These are phyloP conservation scores for Graphilbum ipis-grandicollis DNA, from an alignment of 2,329 filamentous ascomycete genomes.

Conservation along the genomic window DNA sequence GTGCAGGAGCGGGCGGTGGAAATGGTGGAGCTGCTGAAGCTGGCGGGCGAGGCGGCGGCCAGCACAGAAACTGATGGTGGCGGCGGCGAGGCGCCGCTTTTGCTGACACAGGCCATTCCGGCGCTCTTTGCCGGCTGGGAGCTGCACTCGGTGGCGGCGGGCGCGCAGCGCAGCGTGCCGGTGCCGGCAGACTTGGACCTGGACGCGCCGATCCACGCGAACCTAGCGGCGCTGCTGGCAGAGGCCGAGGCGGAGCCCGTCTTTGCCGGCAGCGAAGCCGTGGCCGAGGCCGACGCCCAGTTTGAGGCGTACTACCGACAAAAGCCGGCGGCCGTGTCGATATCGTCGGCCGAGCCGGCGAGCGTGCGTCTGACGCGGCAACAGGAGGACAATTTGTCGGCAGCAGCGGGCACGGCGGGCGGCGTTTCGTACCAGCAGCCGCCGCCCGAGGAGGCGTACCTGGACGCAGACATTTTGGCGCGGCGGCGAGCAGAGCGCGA, in stretches of 20 bases:
- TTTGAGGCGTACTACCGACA: slow-evolving; percentile 53
- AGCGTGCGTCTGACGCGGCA: slow-evolving; percentile 32
- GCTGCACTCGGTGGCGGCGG: slow-evolving; percentile 73
- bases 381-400: slow-evolving; percentile 25
- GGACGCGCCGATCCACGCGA: slow-evolving; percentile 64
- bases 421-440: slow-evolving; percentile 18
- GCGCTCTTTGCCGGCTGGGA: slow-evolving; percentile 70
- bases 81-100: slow-evolving; percentile 43
- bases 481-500: slow-evolving; percentile 57
- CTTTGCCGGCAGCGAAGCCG: slow-evolving; percentile 32
- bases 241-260: slow-evolving; percentile 27
- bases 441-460: slow-evolving; percentile 41
- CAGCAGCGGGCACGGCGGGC: slow-evolving; percentile 6
- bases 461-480: slow-evolving; percentile 58
- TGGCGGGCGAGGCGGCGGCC: slow-evolving; percentile 66
- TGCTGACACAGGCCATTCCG: slow-evolving; percentile 82
- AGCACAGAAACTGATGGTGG: slow-evolving; percentile 43
- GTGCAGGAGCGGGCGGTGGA: slow-evolving; percentile 91
- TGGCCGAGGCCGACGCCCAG: slow-evolving; percentile 28
- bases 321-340: slow-evolving; percentile 29
- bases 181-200: slow-evolving; percentile 60
- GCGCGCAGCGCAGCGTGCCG: slow-evolving; percentile 75
- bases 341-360: slow-evolving; percentile 35
- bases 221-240: slow-evolving; percentile 51
- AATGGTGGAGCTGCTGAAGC: slow-evolving; percentile 73